Base-by-base conservation (phyloP, 306 rosid genomes). In the Neltuma alba region DNA sequence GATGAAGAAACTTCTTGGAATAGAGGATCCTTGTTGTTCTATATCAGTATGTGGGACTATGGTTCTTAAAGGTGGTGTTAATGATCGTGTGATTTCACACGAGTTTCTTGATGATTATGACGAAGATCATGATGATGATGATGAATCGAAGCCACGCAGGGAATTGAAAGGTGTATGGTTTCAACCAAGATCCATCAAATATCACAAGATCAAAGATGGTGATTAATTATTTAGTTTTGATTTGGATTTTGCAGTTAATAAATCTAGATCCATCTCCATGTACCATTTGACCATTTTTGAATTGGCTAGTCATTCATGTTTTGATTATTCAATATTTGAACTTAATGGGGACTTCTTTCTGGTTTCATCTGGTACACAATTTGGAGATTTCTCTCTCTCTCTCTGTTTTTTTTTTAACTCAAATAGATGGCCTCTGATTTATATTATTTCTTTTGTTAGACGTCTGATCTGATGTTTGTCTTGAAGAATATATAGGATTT, bases 101-200 rank as follows among this genome's bases (percentile, higher is more conserved):
- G 33, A 28, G 9, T 5, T 30, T 62, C 2, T 13, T 9, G 74
- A 18, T 7, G n/a, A 33, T 33, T 33, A 33, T 33, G 36, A 33
- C 36, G 36, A 33, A 3, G 36, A 33, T 2, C 4, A 33, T 1
- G 50, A 44, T 14, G 5, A 44, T 3, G 20, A 44, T 0, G 18
- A 4, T 3, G 64, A 41, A 2, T 71, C 72, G 48, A 9, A 11
- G 18, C 10, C 20, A 4, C 33, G 25, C 2, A 40, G 27, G 40
- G 34, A 70, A 1, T 61, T 79, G 18, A 80, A 84, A 76, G 79
- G 79, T 41, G 78, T 76, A 4, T 84, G 84, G 78, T 58, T 83
- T 30, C 80, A 80, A 34, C 84, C 82, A 11, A 76, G 75, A 44
- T 44, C 71, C 66, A 52, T 38, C 79, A 64, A 41, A 23, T 27